A percentile compares a stretch with the other conserved stretches of the same genome.
These are phyloP conservation scores for Lentinula raphanica DNA, from an alignment of 768 basidiomycete species.

Conservation along the genomic window DNA sequence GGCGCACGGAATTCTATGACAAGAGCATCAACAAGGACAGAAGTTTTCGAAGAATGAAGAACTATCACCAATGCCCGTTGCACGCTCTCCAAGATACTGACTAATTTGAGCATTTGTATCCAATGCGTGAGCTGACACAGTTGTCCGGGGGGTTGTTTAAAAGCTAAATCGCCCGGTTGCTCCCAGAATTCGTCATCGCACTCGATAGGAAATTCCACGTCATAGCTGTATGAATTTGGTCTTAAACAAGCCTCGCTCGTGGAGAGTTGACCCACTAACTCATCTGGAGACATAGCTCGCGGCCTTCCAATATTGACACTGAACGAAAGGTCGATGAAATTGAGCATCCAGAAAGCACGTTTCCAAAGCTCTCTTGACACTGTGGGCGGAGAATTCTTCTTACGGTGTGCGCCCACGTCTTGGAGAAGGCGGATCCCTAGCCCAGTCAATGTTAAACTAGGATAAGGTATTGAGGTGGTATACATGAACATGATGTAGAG, in stretches of 20 bases:
- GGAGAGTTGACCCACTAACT: conserved; percentile 25
- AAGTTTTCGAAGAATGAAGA: neutral
- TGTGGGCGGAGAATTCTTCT: conserved; percentile 10
- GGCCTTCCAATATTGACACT: conserved; percentile 40
- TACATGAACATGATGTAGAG: conserved; percentile 31
- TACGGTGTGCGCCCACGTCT: conserved; percentile 35
- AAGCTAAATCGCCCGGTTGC: conserved; percentile 30
- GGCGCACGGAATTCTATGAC: neutral
- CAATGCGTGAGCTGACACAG: conserved; percentile 35
- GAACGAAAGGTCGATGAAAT: conserved; percentile 14
- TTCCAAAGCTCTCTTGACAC: conserved; percentile 50
- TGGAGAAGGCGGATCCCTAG: conserved; percentile 36
- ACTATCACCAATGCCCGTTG: conserved; percentile 31
- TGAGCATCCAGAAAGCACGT: conserved; percentile 31
- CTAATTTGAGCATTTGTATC: conserved; percentile 37
- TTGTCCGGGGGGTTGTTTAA: conserved; percentile 40
- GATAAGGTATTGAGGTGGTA: conserved; percentile 20
- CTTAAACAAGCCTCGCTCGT: neutral
- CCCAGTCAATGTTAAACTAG: conserved; percentile 31
- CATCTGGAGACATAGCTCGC: conserved; percentile 44
- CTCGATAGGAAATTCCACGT: conserved; percentile 43
- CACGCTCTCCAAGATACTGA: conserved; percentile 38
- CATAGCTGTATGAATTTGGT: conserved; percentile 27
- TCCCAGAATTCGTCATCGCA: conserved; percentile 55
- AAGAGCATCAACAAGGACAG: neutral